Evolutionary conservation across 306 rosid species (phyloP), one percentile per base, ranked within the genome.

Genomic region (Glycyrrhiza uralensis): DNA sequence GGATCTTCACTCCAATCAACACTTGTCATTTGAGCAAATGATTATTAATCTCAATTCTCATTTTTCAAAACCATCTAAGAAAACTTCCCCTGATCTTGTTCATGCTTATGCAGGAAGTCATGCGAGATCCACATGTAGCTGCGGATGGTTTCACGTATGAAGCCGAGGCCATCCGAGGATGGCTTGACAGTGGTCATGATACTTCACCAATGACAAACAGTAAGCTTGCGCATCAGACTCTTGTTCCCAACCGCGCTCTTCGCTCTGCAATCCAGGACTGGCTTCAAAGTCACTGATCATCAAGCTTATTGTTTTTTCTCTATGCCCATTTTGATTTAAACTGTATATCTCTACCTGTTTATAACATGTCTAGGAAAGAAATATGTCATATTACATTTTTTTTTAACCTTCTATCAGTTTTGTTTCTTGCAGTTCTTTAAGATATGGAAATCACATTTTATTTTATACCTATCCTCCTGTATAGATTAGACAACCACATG

Each of bases 101-200:
- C 72, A 44, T 41, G 69, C 76, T 69, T 30, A 2, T 69, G 76
- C 88, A 94, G 99, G 97, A 94, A 85, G 87, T 94, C 28, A 94
- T 94, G 99, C 87, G 65, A 72, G 97, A 94, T 76, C 99, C 99
- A 0, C 92, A 89, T 58, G 97, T 94, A 54, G 97, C 99, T 4
- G 96, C 96, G 0, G 99, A 94, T 64, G 99, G 99, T 22, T 91
- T 79, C 44, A 91, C 99, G 7, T 94, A 94, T 8, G 97, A 94
- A 78, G 97, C 90, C 0, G 97, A 94, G 74, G 97, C 96, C 12
- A 45, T 91, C 76, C 67, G 84, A 76, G 97, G 97, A 71, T 91
- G 99, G 99, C 78, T 91, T 10, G 95, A 89, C 47, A 79, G 96
- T 26, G 96, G 97, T n/a, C 85, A 86, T 2, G 87, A 88, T 42